These are phyloP conservation scores for Vinca major DNA, from an alignment of 305 asterid genomes.

Conservation along the genomic window DNA sequence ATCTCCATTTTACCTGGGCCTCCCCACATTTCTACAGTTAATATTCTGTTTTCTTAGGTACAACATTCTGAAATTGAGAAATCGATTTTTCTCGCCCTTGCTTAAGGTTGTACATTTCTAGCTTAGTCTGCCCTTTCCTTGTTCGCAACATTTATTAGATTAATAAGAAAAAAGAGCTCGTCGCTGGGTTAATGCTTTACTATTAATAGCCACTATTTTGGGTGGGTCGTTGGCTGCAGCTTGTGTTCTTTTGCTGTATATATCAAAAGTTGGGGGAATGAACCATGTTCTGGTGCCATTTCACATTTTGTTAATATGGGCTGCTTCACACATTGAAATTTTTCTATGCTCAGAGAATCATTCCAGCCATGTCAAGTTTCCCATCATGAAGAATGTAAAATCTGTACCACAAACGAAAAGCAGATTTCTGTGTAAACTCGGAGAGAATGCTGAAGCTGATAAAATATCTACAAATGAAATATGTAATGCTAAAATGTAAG, in stretches of 20 bases:
- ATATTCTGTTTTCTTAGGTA: conserved; percentile 7
- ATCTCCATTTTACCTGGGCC: neutral
- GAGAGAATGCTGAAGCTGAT: conserved; percentile 19
- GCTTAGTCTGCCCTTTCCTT: neutral
- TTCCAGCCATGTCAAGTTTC: conserved; percentile 22
- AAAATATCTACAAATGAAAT: conserved; percentile 20
- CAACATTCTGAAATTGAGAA: neutral
- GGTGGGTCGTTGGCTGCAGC: neutral
- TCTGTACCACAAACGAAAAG: conserved; percentile 19
- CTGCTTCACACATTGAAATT: neutral
- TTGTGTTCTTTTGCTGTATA: neutral
- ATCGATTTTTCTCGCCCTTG: neutral
- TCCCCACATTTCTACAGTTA: neutral
- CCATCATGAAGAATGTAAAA: conserved; percentile 18
- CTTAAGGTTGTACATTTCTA: neutral
- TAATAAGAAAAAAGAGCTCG: no score
- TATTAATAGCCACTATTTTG: neutral
- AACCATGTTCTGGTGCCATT: neutral
- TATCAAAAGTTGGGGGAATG: neutral
- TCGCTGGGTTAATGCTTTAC: neutral
- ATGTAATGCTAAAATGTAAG: conserved; percentile 16
- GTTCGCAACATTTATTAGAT: neutral
- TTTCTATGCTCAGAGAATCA: conserved; percentile 26
- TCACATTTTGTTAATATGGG: neutral
- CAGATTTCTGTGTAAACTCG: conserved; percentile 20